Percentiles rank a stretch among this genome's conserved stretches.
phyloP scores from a whole-genome alignment of 768 basidiomycete genomes.

The Scleroderma citrinum region DNA sequence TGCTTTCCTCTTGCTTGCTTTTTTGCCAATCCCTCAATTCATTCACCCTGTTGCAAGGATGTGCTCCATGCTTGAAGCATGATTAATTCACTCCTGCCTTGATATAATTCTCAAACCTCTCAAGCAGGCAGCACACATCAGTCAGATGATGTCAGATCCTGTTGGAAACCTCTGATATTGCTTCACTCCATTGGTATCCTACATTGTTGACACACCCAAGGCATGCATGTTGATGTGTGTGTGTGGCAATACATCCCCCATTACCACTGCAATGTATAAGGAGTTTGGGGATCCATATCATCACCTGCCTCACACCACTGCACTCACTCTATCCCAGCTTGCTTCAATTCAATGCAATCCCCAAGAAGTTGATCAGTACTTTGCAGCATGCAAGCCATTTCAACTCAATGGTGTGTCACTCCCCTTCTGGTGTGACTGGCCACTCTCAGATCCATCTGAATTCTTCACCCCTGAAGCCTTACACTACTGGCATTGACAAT shows the following conservation, averaged over 20 bases:
- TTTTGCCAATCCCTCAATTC: slow-evolving; percentile 14
- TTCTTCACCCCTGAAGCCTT: slow-evolving; percentile 34
- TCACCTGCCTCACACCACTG: slow-evolving; percentile 21
- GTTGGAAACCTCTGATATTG: slow-evolving; percentile 15
- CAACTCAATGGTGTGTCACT: slow-evolving; percentile 5
- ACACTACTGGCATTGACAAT: slow-evolving; percentile 33
- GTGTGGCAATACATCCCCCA: slow-evolving; percentile 24
- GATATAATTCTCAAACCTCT: slow-evolving; percentile 14
- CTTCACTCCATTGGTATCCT: slow-evolving; percentile 24
- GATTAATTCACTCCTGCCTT: slow-evolving; percentile 15
- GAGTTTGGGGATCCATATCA: slow-evolving; percentile 27
- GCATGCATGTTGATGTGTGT: slow-evolving; percentile 26
- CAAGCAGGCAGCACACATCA: slow-evolving; percentile 9
- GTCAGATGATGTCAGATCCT: slow-evolving; percentile 18
- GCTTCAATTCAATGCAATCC: slow-evolving; percentile 1
- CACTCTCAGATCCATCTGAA: slow-evolving; percentile 24
- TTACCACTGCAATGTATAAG: slow-evolving; percentile 26
- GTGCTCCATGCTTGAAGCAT: slow-evolving; percentile 7
- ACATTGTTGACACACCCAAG: slow-evolving; percentile 30
- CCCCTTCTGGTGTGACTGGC: slow-evolving; percentile 36
- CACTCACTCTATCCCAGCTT: too few relatives aligned
- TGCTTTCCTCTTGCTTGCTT: slow-evolving; percentile 9
- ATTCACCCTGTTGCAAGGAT: slow-evolving; percentile 7
- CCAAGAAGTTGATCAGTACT: neutral
- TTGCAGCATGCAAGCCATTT: neutral